Percentiles rank a stretch among this genome's conserved stretches.
Evolutionary conservation across 345 rosid species (phyloP).

Genomic region (Hevea brasiliensis): DNA sequence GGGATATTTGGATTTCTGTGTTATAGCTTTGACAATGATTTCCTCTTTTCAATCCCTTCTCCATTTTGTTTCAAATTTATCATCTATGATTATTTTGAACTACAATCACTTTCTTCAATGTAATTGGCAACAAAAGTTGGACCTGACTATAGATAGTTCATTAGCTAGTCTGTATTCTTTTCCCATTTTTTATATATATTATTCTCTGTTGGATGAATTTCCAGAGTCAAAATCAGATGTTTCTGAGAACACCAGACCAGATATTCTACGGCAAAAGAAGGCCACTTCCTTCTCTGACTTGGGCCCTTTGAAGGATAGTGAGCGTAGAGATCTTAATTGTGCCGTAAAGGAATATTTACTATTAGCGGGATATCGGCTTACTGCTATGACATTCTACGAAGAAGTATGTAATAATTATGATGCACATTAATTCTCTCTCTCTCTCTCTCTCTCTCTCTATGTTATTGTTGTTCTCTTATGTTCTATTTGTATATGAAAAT

Average conservation of each 20-base stretch:
- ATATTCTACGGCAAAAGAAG: slow-evolving; percentile 52
- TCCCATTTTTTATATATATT: background rate
- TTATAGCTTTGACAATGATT: background rate
- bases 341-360: slow-evolving; percentile 94
- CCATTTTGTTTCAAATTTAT: background rate
- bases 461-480: background rate
- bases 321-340: slow-evolving; percentile 86
- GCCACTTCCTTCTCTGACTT: slow-evolving; percentile 60
- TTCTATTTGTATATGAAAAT: background rate
- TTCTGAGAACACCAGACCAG: slow-evolving; percentile 43
- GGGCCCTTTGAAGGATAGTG: slow-evolving; percentile 81
- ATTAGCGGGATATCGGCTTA: slow-evolving; percentile 88
- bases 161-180: slow-evolving; percentile 2
- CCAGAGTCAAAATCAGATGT: slow-evolving; percentile 53
- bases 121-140: background rate
- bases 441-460: background rate
- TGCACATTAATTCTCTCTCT: background rate
- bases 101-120: background rate
- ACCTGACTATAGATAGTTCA: background rate
- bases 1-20: background rate
- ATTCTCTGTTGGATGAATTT: slow-evolving; percentile 21
- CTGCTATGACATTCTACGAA: slow-evolving; percentile 96
- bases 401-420: slow-evolving; percentile 51
- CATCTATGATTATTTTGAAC: slow-evolving; percentile 2
- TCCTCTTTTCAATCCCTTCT: background rate